These are phyloP conservation scores for Xylariaceae sp. DNA, from an alignment of 2,329 filamentous ascomycete species.

Conservation along the genomic window DNA sequence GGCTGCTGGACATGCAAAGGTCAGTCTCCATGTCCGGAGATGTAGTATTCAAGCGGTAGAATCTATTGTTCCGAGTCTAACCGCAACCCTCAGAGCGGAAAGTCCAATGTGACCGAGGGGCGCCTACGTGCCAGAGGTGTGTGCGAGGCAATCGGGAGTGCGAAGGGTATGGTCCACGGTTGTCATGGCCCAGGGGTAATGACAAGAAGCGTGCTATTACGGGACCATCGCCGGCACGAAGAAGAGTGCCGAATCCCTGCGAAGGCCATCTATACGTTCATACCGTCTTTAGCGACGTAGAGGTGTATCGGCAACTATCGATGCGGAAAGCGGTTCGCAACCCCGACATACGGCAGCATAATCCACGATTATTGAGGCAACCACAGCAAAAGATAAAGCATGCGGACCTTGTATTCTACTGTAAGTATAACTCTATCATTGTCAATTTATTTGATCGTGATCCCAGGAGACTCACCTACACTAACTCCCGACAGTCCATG, in stretches of 20 bases:
- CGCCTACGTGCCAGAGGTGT: conserved; percentile 24
- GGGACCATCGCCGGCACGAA: not conserved
- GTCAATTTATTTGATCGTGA: too few relatives aligned
- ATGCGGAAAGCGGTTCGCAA: not conserved
- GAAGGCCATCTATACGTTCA: conserved; percentile 20
- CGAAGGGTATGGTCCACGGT: conserved; percentile 25
- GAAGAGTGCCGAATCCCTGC: not conserved
- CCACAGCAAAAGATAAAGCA: conserved; percentile 6
- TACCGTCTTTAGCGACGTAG: conserved; percentile 23
- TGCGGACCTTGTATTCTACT: conserved; percentile 16
- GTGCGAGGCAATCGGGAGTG: conserved; percentile 19
- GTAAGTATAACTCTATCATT: conserved; percentile 7
- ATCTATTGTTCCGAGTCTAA: not conserved
- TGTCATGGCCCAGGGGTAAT: conserved; percentile 30
- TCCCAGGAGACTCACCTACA: not conserved
- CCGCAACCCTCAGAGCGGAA: conserved; percentile 19
- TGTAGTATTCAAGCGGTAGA: not conserved
- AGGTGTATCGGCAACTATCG: conserved; percentile 14
- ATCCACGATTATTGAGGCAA: conserved; percentile 4
- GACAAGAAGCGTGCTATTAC: conserved; percentile 26
- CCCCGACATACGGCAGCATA: not conserved
- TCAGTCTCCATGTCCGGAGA: conserved; percentile 6
- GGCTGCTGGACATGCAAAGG: conserved; percentile 28
- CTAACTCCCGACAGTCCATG: conserved; percentile 14
- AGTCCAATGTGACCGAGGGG: conserved; percentile 21